Percentiles rank a stretch among this genome's conserved stretches.
Evolutionary conservation across 768 basidiomycete species (phyloP).

Genomic region (Panaeolus papilionaceus): DNA sequence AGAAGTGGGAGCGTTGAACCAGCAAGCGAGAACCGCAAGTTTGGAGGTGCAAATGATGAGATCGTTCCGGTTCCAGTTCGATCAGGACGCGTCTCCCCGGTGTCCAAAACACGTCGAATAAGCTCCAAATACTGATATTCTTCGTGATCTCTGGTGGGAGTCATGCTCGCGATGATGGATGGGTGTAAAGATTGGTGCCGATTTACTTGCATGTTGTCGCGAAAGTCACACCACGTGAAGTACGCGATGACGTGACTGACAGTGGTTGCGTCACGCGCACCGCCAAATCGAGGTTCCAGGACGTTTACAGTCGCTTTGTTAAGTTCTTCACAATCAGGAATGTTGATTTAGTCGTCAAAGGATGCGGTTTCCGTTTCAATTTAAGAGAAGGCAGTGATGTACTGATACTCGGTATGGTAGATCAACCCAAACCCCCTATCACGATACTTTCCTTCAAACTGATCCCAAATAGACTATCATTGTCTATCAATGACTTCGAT

Average conservation of each 20-base stretch:
- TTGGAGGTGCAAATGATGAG: constrained; percentile 90
- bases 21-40: constrained; percentile 87
- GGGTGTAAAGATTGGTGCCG: not conserved
- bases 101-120: constrained; percentile 74
- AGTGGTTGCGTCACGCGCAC: not conserved
- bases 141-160: constrained; percentile 57
- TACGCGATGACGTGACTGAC: not conserved
- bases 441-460: not conserved
- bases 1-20: constrained; percentile 82
- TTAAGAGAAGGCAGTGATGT: not conserved
- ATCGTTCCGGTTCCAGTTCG: constrained; percentile 95
- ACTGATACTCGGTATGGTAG: not conserved
- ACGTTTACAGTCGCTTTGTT: not conserved
- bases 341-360: not conserved
- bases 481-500: too few relatives aligned
- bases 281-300: not conserved
- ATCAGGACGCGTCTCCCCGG: constrained; percentile 83
- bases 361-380: not conserved
- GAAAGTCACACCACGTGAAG: not conserved
- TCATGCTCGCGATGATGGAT: constrained; percentile 1
- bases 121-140: constrained; percentile 91
- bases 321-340: not conserved
- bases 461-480: too few relatives aligned
- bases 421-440: not conserved
- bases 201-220: not conserved